Evolutionary conservation across 805 yeast genomes (phyloP).

Genomic region (Candida broadrunensis): DNA sequence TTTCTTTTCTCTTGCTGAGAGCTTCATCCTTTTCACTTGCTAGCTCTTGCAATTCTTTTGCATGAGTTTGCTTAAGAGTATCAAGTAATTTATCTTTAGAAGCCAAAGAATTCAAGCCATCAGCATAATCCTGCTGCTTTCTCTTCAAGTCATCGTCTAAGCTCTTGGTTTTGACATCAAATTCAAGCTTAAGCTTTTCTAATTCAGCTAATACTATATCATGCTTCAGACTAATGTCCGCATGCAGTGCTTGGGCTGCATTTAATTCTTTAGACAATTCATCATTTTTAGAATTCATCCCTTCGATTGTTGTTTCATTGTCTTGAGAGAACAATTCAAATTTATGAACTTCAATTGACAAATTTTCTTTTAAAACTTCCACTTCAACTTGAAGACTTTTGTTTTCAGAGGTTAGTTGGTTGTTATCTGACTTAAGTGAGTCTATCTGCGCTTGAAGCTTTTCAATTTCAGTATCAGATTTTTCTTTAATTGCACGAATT

Average conservation of each 20-base stretch:
- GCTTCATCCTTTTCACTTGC: constrained; percentile 12
- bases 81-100: background rate
- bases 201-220: background rate
- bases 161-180: background rate
- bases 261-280: background rate
- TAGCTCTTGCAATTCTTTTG: background rate
- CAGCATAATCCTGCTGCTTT: background rate
- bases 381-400: constrained; percentile 3
- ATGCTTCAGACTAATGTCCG: background rate
- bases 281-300: constrained; percentile 1
- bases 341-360: background rate
- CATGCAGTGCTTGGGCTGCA: background rate
- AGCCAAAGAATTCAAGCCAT: background rate
- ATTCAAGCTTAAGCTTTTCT: background rate
- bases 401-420: background rate
- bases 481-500: constrained; percentile 1
- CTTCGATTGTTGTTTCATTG: constrained; percentile 3
- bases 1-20: background rate
- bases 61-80: background rate
- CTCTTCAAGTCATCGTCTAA: background rate
- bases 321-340: constrained; percentile 4
- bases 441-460: constrained; percentile 1
- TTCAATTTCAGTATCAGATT: constrained; percentile 1
- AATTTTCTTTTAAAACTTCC: constrained; percentile 2
- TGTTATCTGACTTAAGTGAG: background rate